phyloP scores from a whole-genome alignment of 192 early-diverging fungal genomes.

The Glomus cerebriforme region DNA sequence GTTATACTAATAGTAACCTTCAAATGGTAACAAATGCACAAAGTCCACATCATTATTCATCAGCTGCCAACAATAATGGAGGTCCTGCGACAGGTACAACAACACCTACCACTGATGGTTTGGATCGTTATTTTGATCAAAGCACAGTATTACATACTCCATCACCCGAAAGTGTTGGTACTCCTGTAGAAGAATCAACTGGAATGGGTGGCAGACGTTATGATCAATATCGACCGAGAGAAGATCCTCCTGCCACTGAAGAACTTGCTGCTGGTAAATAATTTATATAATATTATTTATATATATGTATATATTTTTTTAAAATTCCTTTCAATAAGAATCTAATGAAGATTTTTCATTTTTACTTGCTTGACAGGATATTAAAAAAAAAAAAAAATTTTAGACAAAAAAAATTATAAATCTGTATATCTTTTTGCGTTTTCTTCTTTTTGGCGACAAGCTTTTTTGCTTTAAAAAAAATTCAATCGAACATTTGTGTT shows the following conservation, averaged over 20 bases:
- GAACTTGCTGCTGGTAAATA: neutral
- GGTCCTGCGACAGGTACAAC: conserved; percentile 25
- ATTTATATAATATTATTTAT: neutral
- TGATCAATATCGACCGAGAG: conserved; percentile 28
- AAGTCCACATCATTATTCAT: conserved; percentile 19
- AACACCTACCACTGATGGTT: conserved; percentile 20
- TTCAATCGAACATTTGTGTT: neutral
- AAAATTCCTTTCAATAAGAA: too few relatives aligned
- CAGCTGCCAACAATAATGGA: neutral
- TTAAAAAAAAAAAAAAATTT: neutral
- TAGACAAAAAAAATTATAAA: conserved; percentile 9
- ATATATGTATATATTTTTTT: neutral
- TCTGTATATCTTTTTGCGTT: conserved; percentile 3
- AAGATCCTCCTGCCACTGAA: neutral
- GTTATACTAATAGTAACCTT: conserved; percentile 24
- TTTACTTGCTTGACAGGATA: neutral
- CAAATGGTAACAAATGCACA: conserved; percentile 32
- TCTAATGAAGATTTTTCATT: neutral
- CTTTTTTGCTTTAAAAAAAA: neutral
- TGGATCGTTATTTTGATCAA: conserved; percentile 27
- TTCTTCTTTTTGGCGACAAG: conserved; percentile 5
- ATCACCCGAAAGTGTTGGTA: conserved; percentile 17
- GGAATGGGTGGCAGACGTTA: conserved; percentile 9
- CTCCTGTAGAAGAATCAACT: conserved; percentile 3
- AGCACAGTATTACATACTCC: conserved; percentile 24